Percentiles rank a stretch among this genome's conserved stretches.
phyloP scores from a whole-genome alignment of 192 early-diverging fungal species.

The Coemansia sp. region DNA sequence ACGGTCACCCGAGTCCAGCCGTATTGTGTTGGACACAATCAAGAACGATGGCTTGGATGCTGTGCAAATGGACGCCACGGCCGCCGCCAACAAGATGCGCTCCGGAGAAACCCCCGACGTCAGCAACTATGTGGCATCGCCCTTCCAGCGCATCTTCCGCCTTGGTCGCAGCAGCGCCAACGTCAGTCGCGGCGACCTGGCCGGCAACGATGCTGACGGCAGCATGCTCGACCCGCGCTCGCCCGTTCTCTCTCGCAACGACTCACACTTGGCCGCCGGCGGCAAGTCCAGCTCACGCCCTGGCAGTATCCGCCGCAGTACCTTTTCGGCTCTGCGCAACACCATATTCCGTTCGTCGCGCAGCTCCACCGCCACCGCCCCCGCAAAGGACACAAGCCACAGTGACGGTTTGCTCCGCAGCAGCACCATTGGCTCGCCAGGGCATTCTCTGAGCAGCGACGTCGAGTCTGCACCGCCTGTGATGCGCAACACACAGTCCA shows the following conservation, averaged over 20 bases:
- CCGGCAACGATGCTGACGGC: background rate
- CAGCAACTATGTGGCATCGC: slow-evolving; percentile 39
- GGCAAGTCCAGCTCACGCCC: no score
- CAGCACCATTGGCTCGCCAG: no score
- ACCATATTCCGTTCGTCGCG: slow-evolving; percentile 8
- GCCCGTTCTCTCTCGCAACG: no score
- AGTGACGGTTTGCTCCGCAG: no score
- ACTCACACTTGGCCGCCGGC: no score
- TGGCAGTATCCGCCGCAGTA: slow-evolving; percentile 6
- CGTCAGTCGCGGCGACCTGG: background rate
- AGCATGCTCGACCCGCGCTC: background rate
- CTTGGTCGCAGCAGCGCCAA: slow-evolving; percentile 10
- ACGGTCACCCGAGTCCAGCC: slow-evolving; percentile 46
- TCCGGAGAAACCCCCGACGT: slow-evolving; percentile 17
- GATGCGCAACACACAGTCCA: background rate
- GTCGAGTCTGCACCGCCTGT: no score
- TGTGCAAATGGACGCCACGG: slow-evolving; percentile 49
- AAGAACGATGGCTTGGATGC: slow-evolving; percentile 48
- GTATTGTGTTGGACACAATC: slow-evolving; percentile 58
- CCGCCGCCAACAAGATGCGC: slow-evolving; percentile 30
- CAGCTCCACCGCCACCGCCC: background rate
- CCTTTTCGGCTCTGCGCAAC: slow-evolving; percentile 19
- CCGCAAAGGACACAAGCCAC: background rate
- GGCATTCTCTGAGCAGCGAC: no score
- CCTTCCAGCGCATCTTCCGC: slow-evolving; percentile 47